Base-by-base conservation (phyloP, 2,329 filamentous ascomycete genomes). In the Plenodomus tracheiphilus region DNA sequence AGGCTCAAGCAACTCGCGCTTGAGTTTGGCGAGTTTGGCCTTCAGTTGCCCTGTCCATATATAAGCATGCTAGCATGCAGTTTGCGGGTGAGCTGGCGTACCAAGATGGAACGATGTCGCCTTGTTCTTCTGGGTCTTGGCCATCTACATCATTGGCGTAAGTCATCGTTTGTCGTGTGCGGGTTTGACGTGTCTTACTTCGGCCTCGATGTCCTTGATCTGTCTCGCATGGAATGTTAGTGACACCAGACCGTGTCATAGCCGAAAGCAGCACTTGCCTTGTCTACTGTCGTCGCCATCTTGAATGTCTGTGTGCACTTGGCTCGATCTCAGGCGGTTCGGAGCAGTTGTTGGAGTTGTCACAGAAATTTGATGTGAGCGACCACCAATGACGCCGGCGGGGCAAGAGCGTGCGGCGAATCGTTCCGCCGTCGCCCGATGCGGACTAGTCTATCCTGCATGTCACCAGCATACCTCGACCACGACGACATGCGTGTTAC, bases 231-330 rank as follows among this genome's bases (percentile, higher is more conserved):
- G 47, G 58, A 55, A 15, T 4, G 28, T 32, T 32, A 32, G 28
- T 15, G 13, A 11, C 11, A 11, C 28, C 7, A 4, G 13, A 32
- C 13, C 28, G 28, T 11, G 28, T 10, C 13, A 11, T 11, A 11
- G 28, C 13, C 6, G 22, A 10, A 25, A 25, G 13, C 28, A 32
- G 13, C 28, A 32, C 82, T 62, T 72, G 89, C 91, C 88, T 97
- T 97, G 68, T 97, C 93, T 73, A 97, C 91, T 36, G 93, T 97
- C 53, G 93, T 97, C 82, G 93, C 82, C 94, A 97, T 97, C 68
- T 75, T 88, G 80, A 72, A 41, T 55, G 30, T 44, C 25, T 46
- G n/a, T 38, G 15, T 28, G 18, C 21, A 39, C 36, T 49, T 46
- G 46, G 48, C 45, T 42, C 44, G 46, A 21, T 41, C 39, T 39